Conservation (phyloP, 1,139 yeast genomes). For the Candida sanyaensis region DNA sequence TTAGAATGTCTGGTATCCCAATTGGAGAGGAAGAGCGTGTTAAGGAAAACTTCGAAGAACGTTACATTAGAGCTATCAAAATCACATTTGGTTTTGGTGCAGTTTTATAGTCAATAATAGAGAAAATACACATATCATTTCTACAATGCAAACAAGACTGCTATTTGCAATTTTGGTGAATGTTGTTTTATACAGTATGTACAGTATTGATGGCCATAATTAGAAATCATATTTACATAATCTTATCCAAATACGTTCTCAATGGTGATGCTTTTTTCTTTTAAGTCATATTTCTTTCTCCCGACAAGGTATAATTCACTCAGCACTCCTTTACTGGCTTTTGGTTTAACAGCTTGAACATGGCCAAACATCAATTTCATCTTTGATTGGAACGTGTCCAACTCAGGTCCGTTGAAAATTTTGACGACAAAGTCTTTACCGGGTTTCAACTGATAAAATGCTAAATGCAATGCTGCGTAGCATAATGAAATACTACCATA, state of each 20-base stretch:
- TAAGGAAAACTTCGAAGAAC: constrained; percentile 80
- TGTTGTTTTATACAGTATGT: too few relatives aligned
- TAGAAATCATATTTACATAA: neutral
- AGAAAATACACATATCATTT: neutral
- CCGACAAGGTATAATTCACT: constrained; percentile 42
- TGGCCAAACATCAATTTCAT: constrained; percentile 31
- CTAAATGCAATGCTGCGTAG: constrained; percentile 35
- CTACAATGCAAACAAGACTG: too few relatives aligned
- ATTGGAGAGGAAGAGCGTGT: constrained; percentile 96
- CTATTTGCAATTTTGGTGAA: too few relatives aligned
- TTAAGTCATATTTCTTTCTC: constrained; percentile 18
- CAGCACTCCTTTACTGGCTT: constrained; percentile 42
- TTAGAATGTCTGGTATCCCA: constrained; percentile 87
- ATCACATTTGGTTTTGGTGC: constrained; percentile 92
- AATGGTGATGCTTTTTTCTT: constrained; percentile 1
- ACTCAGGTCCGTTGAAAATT: constrained; percentile 45
- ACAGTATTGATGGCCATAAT: too few relatives aligned
- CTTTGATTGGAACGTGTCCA: constrained; percentile 24
- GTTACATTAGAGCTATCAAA: constrained; percentile 85
- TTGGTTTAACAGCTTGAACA: constrained; percentile 36
- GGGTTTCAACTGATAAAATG: constrained; percentile 27
- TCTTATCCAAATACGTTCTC: constrained; percentile 1
- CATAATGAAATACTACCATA: constrained; percentile 49
- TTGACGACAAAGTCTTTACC: constrained; percentile 45
- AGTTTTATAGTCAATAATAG: constrained; percentile 45